Evolutionary conservation across 345 rosid species (phyloP).

Genomic region (Sisymbrium irio): DNA sequence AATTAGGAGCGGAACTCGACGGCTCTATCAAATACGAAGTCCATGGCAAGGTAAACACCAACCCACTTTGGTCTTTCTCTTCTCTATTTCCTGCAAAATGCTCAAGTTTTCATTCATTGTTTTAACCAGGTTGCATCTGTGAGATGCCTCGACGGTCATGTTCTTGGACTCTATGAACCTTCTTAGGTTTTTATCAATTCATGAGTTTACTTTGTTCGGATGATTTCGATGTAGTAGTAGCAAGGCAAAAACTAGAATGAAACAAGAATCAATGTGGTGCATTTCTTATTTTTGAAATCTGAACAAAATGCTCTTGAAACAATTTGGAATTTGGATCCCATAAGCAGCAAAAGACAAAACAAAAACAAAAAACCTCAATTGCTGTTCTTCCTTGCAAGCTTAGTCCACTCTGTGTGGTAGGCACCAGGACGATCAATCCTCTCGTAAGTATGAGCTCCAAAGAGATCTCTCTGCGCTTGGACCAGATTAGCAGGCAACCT

Average conservation of each 20-base stretch:
- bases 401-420: conserved; percentile 87
- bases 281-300: conserved; percentile 26
- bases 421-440: conserved; percentile 80
- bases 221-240: neutral
- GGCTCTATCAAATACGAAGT: conserved; percentile 88
- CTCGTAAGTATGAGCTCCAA: conserved; percentile 97
- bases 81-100: neutral
- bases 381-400: conserved; percentile 62
- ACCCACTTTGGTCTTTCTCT: neutral
- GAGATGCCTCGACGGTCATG: conserved; percentile 80
- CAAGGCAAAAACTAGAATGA: neutral
- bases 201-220: neutral
- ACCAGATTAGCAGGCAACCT: conserved; percentile 88
- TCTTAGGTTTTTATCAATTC: conserved; percentile 14
- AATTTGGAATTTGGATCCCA: conserved; percentile 5
- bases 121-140: conserved; percentile 84
- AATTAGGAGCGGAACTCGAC: conserved; percentile 83
- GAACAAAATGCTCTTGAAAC: conserved; percentile 28
- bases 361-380: conserved; percentile 38
- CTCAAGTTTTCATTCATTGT: too few species aligned
- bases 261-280: conserved; percentile 7
- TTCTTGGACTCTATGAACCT: conserved; percentile 70
- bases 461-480: conserved; percentile 97
- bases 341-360: neutral
- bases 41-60: conserved; percentile 73